phyloP scores from a whole-genome alignment of 208 protist genomes.

The Herpetomonas tarakana region DNA sequence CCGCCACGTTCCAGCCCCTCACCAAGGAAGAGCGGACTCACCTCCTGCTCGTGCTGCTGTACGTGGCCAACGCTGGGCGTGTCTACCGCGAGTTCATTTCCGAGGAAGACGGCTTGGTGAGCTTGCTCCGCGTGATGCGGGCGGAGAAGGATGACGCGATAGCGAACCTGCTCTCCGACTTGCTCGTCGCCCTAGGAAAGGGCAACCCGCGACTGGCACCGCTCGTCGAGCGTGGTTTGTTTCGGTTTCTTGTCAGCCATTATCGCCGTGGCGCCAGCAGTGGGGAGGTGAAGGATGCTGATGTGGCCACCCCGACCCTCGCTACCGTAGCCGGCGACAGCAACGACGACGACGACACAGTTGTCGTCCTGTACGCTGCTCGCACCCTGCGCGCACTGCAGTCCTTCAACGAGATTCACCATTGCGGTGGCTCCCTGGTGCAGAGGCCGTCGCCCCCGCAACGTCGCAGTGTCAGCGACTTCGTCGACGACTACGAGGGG shows the following conservation, averaged over 20 bases:
- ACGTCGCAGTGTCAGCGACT: not conserved
- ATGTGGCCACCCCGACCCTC: not conserved
- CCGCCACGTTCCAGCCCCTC: constrained; percentile 13
- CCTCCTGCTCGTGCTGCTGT: constrained; percentile 63
- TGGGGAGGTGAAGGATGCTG: not conserved
- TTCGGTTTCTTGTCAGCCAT: constrained; percentile 32
- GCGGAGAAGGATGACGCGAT: constrained; percentile 46
- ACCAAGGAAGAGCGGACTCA: constrained; percentile 39
- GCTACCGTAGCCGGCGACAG: not conserved
- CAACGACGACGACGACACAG: constrained; percentile 7
- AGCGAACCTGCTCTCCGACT: constrained; percentile 43
- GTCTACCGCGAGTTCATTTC: constrained; percentile 90
- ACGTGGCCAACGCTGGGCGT: constrained; percentile 77
- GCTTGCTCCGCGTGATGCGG: constrained; percentile 54
- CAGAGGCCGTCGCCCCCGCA: not conserved
- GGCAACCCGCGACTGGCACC: constrained; percentile 43
- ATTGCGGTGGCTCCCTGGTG: constrained; percentile 19
- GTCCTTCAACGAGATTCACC: constrained; percentile 48
- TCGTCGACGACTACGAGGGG: no score
- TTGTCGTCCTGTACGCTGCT: constrained; percentile 46
- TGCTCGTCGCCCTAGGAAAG: constrained; percentile 67
- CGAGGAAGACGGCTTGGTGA: constrained; percentile 52
- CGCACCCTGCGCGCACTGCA: constrained; percentile 65
- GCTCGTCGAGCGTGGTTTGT: constrained; percentile 56
- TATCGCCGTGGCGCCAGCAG: not conserved